Base-by-base conservation (phyloP, 371 early-diverging fungal genomes). In the Circinella umbellata region DNA sequence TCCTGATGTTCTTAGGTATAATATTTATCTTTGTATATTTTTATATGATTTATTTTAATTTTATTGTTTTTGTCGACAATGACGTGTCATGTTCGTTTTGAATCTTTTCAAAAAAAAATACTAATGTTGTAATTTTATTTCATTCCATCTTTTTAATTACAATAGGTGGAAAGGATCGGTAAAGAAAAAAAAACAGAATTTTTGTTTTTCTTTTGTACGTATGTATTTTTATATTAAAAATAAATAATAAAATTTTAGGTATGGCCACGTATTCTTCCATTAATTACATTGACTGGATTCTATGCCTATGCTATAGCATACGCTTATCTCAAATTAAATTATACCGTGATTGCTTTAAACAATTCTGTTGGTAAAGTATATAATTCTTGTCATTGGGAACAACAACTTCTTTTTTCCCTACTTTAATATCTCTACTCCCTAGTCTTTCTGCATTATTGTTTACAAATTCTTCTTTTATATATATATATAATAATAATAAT, bases 351-450 rank as follows among this genome's bases (percentile, higher is more conserved):
- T 48, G 79, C 82, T 14, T 46, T 81, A 9, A 79, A 76, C 47
- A 81, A 81, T 51, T 75, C 79, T 15, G 74, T 81, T n/a, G 76
- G 80, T 74, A 76, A 27, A 74, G 61, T 55, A 42, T 11, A 42
- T 57, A 54, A 39, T 36, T 15, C 34, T n/a, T 42, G n/a, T 51
- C 15, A 15, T 51, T 51, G 6, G 2, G 27, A 27, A 27, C 27
- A 27, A 27, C 27, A 2, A 27, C 27, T 27, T 27, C 2, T 27
- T 27, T 27, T 27, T 2, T 2, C 27, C 27, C 27, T 27, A 1
- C 27, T 27, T 27, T 27, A 15, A n/a, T 3, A 15, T 51, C 4
- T n/a, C 51, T 51, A 4, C 49, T 49, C 49, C 51, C 51, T n/a
- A 47, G 42, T 53, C 20, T 53, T 53, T 6, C 15, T 53, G 8